Conservation (phyloP, 164 flowering plant species). For the Pachysandra terminalis region DNA sequence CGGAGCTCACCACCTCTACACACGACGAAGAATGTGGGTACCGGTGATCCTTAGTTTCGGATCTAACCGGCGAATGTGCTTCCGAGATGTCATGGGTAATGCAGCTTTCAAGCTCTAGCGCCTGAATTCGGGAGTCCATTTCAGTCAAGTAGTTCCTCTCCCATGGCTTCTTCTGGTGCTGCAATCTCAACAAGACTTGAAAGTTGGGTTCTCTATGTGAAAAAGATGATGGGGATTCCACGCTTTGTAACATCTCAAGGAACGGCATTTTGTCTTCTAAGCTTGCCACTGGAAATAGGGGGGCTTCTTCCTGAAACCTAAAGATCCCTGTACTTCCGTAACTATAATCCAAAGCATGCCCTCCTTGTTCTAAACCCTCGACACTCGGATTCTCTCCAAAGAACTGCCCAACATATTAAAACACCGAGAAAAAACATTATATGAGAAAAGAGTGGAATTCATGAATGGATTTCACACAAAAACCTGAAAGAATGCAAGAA, state of each 20-base stretch:
- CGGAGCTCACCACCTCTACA: constrained; percentile 16
- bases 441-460: not conserved
- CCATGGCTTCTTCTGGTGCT: constrained; percentile 33
- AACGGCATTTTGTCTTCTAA: constrained; percentile 50
- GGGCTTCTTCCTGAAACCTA: constrained; percentile 26
- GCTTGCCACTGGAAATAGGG: constrained; percentile 11
- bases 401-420: constrained; percentile 23
- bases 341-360: constrained; percentile 13
- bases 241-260: constrained; percentile 53
- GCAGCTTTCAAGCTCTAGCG: constrained; percentile 44
- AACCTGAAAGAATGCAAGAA: not conserved
- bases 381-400: constrained; percentile 35
- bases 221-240: constrained; percentile 24
- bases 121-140: constrained; percentile 5
- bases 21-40: constrained; percentile 4
- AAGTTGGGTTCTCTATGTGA: constrained; percentile 37
- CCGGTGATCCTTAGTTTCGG: constrained; percentile 19
- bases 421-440: not conserved
- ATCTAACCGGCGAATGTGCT: constrained; percentile 37
- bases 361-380: constrained; percentile 27
- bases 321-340: constrained; percentile 15
- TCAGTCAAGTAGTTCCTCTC: constrained; percentile 9
- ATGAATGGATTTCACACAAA: not conserved
- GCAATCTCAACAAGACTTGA: constrained; percentile 36
- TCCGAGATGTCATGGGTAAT: constrained; percentile 36